These are phyloP conservation scores for Delphinella strobiligena DNA, from an alignment of 2,329 filamentous ascomycete genomes.

Conservation along the genomic window DNA sequence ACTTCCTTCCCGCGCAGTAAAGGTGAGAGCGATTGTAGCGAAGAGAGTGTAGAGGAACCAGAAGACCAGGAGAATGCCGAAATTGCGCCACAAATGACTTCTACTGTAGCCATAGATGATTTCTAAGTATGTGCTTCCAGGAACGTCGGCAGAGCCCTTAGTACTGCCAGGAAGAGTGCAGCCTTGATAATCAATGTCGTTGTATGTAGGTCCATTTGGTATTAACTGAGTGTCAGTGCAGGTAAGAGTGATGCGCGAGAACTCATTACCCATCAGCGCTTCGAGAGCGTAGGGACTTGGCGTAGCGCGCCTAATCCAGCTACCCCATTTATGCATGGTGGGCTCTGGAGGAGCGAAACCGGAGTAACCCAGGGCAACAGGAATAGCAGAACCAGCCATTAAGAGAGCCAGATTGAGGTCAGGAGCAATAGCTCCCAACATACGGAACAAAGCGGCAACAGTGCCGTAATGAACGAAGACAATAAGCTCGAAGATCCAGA, in stretches of 20 bases:
- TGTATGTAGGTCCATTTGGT: slow-evolving; percentile 18
- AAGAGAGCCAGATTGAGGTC: slow-evolving; percentile 7
- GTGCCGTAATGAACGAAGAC: slow-evolving; percentile 6
- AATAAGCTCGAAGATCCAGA: slow-evolving; percentile 7
- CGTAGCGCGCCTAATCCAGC: slow-evolving; percentile 33
- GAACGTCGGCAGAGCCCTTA: slow-evolving; percentile 40
- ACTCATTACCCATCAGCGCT: slow-evolving; percentile 58
- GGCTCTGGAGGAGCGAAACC: slow-evolving; percentile 42
- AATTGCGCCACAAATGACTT: slow-evolving; percentile 48
- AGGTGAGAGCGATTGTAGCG: slow-evolving; percentile 5
- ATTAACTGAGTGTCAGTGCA: slow-evolving; percentile 43
- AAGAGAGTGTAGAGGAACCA: slow-evolving; percentile 21
- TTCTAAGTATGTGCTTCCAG: slow-evolving; percentile 42
- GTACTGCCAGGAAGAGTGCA: slow-evolving; percentile 47
- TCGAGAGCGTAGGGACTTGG: slow-evolving; percentile 61
- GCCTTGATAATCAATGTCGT: slow-evolving; percentile 39
- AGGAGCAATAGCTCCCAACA: slow-evolving; percentile 6
- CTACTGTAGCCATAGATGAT: slow-evolving; percentile 45
- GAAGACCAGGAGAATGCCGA: slow-evolving; percentile 41
- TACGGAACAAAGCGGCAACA: slow-evolving; percentile 7
- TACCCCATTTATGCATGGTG: slow-evolving; percentile 64
- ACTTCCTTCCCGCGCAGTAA: slow-evolving; percentile 6
- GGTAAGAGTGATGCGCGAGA: slow-evolving; percentile 43
- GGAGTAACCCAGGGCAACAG: slow-evolving; percentile 41
- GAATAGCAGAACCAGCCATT: slow-evolving; percentile 9